Base-by-base conservation (phyloP, 805 yeast species). In the Saturnispora serradocipensis region DNA sequence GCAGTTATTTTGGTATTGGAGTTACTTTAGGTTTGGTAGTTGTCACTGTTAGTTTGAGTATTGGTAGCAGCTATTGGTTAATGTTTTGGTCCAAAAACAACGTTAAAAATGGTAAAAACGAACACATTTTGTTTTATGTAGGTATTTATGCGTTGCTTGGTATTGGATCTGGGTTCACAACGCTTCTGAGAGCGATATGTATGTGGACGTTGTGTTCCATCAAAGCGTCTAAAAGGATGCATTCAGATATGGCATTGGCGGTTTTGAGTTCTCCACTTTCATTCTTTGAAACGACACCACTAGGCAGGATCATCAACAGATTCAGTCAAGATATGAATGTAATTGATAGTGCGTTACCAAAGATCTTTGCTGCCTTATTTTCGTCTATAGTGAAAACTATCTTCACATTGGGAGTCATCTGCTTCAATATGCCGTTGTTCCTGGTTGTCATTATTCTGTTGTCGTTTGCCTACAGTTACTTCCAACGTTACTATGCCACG, bases 231-330 rank as follows among this genome's bases (percentile, higher is more conserved):
- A 72, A 68, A 36, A 67, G 64, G 15, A 63, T 84, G 48, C 88
- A 83, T 61, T 76, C 76, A 56, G 65, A 67, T 27, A 79, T 83
- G 85, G 80, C 81, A 0, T 50, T 54, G 4, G 61, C 82, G 1
- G 77, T 83, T 34, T 53, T 82, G 50, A 65, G 74, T 46, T 72
- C 85, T 1, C 87, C 88, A 45, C 80, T 83, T 83, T 69, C 73
- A 3, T 82, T 80, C 59, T 83, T 82, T 62, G 88, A 83, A 57
- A 75, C 85, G 0, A 82, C 87, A 0, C 88, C 88, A 7, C 64
- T 77, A 45, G 88, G 88, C 4, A 70, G 88, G 59, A 74, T 82
- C 16, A 70, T 81, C 61, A 82, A 83, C 61, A 67, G 88, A 56
- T 82, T 82, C 58, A 75, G 85, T 24, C 76, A 79, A 59, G 88